phyloP scores from a whole-genome alignment of 2,329 filamentous ascomycete species.

The Aureobasidium sp. region DNA sequence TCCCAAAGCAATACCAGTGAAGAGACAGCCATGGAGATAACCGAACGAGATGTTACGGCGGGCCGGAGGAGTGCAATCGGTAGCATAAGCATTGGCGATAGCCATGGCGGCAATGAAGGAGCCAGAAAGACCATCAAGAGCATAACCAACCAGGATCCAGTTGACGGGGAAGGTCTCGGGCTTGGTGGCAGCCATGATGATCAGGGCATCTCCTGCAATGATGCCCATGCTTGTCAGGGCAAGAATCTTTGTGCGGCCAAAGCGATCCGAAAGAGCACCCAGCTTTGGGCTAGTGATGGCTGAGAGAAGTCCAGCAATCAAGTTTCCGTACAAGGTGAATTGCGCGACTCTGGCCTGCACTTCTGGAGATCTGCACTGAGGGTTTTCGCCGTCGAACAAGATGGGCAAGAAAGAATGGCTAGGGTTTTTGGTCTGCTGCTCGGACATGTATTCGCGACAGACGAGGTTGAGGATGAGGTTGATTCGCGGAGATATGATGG shows the following conservation, averaged over 20 bases:
- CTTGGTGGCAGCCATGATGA: conserved; percentile 68
- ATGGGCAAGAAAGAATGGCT: conserved; percentile 56
- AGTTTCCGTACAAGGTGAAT: conserved; percentile 69
- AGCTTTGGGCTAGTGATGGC: conserved; percentile 76
- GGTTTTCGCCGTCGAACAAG: conserved; percentile 60
- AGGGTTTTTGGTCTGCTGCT: conserved; percentile 54
- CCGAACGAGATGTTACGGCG: conserved; percentile 77
- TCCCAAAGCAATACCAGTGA: conserved; percentile 79
- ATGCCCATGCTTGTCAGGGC: conserved; percentile 68
- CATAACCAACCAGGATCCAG: conserved; percentile 68
- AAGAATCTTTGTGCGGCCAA: conserved; percentile 71
- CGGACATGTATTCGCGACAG: conserved; percentile 74
- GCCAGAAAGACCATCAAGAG: conserved; percentile 76
- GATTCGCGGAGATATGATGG: conserved; percentile 75
- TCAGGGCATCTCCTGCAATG: conserved; percentile 66
- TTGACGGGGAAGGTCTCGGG: conserved; percentile 68
- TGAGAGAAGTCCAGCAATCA: conserved; percentile 69
- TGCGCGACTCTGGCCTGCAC: conserved; percentile 70
- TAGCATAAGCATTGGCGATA: conserved; percentile 76
- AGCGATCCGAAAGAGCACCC: conserved; percentile 78
- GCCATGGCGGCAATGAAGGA: conserved; percentile 82
- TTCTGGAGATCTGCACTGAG: conserved; percentile 71
- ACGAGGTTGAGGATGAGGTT: conserved; percentile 80
- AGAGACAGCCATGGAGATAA: conserved; percentile 83
- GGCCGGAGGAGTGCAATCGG: conserved; percentile 78